Evolutionary conservation across 169 alveolate species (phyloP).

Genomic region (Cryptosporidium sp.): DNA sequence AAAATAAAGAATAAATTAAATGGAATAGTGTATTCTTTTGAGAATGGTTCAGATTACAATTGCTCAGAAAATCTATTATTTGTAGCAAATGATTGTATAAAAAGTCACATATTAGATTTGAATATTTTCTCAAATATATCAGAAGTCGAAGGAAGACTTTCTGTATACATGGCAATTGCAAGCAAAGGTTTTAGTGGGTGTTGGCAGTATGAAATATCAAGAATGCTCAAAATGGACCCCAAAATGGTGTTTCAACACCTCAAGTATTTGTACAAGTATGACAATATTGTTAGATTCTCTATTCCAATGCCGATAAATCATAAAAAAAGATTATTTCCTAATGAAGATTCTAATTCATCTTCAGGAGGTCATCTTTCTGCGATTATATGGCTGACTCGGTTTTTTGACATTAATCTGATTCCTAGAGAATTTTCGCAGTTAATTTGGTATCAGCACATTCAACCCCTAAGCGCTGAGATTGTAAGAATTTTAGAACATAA

Average conservation of each 20-base stretch:
- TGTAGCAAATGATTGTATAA: neutral
- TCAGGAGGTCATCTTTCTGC: conserved; percentile 74
- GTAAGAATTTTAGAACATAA: conserved; percentile 56
- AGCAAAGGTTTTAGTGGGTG: conserved; percentile 70
- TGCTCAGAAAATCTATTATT: neutral
- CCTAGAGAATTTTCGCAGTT: conserved; percentile 68
- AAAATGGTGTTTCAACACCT: conserved; percentile 70
- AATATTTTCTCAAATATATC: conserved; percentile 49
- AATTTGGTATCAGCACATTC: conserved; percentile 74
- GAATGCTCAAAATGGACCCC: conserved; percentile 65
- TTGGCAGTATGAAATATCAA: conserved; percentile 73
- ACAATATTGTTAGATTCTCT: conserved; percentile 58
- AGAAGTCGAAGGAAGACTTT: conserved; percentile 64
- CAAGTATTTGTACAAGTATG: conserved; percentile 49
- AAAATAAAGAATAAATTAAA: neutral
- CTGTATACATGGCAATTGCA: conserved; percentile 69
- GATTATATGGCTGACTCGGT: conserved; percentile 55
- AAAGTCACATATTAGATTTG: conserved; percentile 28
- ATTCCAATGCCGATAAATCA: conserved; percentile 69
- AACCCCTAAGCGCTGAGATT: conserved; percentile 63
- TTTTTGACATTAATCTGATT: conserved; percentile 54
- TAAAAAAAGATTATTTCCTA: conserved; percentile 26
- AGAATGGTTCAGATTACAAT: neutral
- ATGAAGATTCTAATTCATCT: conserved; percentile 16
- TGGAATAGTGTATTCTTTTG: neutral